These are phyloP conservation scores for Irpex sp. DNA, from an alignment of 1,284 basidiomycete genomes.

Conservation along the genomic window DNA sequence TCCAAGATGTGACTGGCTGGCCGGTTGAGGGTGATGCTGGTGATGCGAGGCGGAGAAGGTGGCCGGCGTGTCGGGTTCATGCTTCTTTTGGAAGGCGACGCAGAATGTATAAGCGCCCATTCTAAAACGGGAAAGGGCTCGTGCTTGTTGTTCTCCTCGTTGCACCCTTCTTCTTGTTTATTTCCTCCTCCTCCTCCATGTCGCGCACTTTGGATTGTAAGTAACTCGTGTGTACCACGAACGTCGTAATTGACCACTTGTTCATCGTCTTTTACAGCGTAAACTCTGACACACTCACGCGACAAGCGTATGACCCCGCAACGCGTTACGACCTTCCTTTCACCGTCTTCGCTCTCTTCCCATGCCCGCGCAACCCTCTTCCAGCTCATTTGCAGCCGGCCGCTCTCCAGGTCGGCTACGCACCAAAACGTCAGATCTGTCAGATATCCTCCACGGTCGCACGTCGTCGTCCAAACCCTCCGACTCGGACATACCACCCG, in stretches of 20 bases:
- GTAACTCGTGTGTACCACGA: not conserved
- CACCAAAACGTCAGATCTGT: slow-evolving; percentile 33
- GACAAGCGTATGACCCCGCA: not conserved
- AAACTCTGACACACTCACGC: not conserved
- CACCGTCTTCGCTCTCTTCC: not conserved
- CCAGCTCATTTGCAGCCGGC: not conserved
- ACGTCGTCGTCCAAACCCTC: slow-evolving; percentile 7
- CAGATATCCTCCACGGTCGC: slow-evolving; percentile 28
- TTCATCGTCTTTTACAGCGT: not conserved
- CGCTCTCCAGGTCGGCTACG: slow-evolving; percentile 15
- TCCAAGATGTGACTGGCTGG: not conserved
- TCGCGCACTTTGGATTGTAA: not conserved
- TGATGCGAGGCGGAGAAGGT: not conserved
- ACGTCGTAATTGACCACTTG: not conserved
- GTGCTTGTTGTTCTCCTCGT: not conserved
- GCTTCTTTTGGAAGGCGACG: not conserved
- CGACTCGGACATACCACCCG: slow-evolving; percentile 13
- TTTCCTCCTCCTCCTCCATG: not conserved
- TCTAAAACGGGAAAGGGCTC: not conserved
- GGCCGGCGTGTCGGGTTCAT: not conserved
- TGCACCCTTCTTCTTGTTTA: not conserved
- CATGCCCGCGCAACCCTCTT: not conserved
- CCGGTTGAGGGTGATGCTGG: not conserved
- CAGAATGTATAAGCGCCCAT: not conserved
- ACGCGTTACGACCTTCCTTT: not conserved